A percentile compares a stretch with the other conserved stretches of the same genome.
phyloP scores from a whole-genome alignment of 352 stramenopile genomes.

The Pythium dissimile region DNA sequence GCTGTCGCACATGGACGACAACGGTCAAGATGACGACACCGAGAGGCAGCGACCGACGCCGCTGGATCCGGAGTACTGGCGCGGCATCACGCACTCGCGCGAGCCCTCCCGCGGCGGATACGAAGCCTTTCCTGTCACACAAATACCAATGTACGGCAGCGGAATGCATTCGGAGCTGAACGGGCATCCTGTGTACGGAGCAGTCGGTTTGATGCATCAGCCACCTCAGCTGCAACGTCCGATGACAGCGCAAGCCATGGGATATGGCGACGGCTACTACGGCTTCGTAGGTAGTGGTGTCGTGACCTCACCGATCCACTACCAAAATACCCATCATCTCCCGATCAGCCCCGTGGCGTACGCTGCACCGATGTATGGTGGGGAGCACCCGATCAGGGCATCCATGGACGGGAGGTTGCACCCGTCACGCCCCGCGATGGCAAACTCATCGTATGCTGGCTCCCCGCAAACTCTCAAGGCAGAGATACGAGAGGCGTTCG shows the following conservation, averaged over 20 bases:
- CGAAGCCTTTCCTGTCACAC: conserved; percentile 12
- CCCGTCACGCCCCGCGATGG: neutral
- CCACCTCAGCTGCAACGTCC: conserved; percentile 19
- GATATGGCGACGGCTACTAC: neutral
- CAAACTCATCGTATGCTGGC: too few species aligned
- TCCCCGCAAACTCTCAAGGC: conserved; percentile 26
- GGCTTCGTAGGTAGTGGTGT: conserved; percentile 9
- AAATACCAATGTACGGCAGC: neutral
- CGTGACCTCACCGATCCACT: conserved; percentile 28
- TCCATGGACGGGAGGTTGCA: conserved; percentile 14
- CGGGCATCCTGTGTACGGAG: conserved; percentile 1
- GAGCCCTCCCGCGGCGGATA: conserved; percentile 21
- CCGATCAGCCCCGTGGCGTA: conserved; percentile 19
- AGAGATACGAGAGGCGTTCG: conserved; percentile 46
- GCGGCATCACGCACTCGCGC: conserved; percentile 59
- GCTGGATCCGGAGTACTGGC: conserved; percentile 72
- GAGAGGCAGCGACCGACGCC: conserved; percentile 41
- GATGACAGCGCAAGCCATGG: conserved; percentile 22
- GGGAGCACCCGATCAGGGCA: neutral
- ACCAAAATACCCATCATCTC: conserved; percentile 2
- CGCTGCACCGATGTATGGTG: neutral
- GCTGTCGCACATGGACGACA: conserved; percentile 34
- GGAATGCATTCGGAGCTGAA: neutral
- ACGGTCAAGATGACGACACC: conserved; percentile 24
- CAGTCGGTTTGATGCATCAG: neutral